Base-by-base conservation (phyloP, 176 grass and related monocot species). In the Hordeum marinum region DNA sequence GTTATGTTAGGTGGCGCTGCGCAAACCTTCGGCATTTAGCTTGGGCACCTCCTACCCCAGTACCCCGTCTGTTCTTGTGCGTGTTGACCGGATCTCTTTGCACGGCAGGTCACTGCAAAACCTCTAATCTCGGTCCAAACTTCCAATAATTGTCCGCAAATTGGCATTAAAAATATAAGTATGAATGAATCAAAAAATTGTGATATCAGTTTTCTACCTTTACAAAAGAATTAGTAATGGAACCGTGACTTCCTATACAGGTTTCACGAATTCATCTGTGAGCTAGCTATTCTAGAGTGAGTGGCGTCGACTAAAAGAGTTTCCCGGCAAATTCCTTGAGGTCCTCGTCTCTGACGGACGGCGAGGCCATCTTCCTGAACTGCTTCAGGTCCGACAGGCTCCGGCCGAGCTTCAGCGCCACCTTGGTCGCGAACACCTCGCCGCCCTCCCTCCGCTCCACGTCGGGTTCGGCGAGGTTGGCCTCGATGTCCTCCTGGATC, bases 391-490 rank as follows among this genome's bases (percentile, higher is more conserved):
- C 85, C 0, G 88, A 63, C 14, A 66, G 21, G 34, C 79, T 90
- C 45, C 82, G 82, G 2, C 11, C 71, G 7, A 90, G 75, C 20
- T 24, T 54, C 6, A 32, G 32, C 65, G 87, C 88, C 18, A 93
- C 82, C 9, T 93, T 88, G 32, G 87, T 88, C 65, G 89, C 68
- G 1, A 87, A 88, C 78, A 93, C 18, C 82, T 93, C 91, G 7
- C 91, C 85, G 32, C 90, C 75, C 78, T 93, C 91, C 88, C 88
- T 82, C 32, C 71, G 31, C 50, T 85, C 74, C 25, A 70, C 39
- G 41, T 90, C 85, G 85, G n/a, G n/a, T n/a, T n/a, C n/a, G n/a
- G n/a, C 9, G 40, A 41, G 40, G 9, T 41, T 41, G 40, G 40
- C 40, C 40, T 41, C 40, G 40, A 41, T 41, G 40, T 41, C 40